These are phyloP conservation scores for Nannochloris sp. DNA, from an alignment of 139 green algal species.

Conservation along the genomic window DNA sequence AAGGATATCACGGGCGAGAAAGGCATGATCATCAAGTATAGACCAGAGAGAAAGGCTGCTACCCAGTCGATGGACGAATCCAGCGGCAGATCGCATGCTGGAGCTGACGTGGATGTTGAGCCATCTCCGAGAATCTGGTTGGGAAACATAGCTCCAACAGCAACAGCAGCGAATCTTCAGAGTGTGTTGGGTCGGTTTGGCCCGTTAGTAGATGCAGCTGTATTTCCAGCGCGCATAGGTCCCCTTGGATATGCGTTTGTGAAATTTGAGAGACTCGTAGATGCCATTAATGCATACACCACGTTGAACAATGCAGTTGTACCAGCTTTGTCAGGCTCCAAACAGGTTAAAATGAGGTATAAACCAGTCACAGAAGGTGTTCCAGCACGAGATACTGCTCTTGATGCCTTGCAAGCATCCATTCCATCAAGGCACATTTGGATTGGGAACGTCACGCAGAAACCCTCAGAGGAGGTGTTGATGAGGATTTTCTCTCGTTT, in stretches of 20 bases:
- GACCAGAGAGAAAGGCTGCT: slow-evolving; percentile 35
- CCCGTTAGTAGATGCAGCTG: slow-evolving; percentile 33
- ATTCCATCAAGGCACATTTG: slow-evolving; percentile 58
- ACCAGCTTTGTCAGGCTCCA: slow-evolving; percentile 26
- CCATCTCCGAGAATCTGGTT: slow-evolving; percentile 38
- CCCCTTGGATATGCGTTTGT: slow-evolving; percentile 49
- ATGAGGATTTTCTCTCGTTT: slow-evolving; percentile 52
- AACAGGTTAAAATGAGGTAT: slow-evolving; percentile 54
- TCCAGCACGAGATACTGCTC: slow-evolving; percentile 5
- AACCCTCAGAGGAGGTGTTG: slow-evolving; percentile 40
- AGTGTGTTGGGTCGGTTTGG: slow-evolving; percentile 33
- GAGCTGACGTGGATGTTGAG: slow-evolving; percentile 13
- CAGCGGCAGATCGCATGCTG: neutral
- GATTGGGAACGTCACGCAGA: slow-evolving; percentile 73
- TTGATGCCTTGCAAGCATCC: slow-evolving; percentile 13
- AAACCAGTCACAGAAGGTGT: slow-evolving; percentile 31
- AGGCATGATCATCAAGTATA: slow-evolving; percentile 32
- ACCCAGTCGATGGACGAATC: slow-evolving; percentile 11
- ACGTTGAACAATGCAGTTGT: slow-evolving; percentile 41
- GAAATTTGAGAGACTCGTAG: slow-evolving; percentile 40
- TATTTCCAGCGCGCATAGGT: slow-evolving; percentile 46
- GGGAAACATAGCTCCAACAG: slow-evolving; percentile 40
- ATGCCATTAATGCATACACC: slow-evolving; percentile 29
- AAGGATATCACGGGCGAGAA: slow-evolving; percentile 27
- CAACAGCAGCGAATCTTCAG: slow-evolving; percentile 29